Base-by-base conservation (phyloP, 129 eudicot genomes). In the Artemisia argyi region DNA sequence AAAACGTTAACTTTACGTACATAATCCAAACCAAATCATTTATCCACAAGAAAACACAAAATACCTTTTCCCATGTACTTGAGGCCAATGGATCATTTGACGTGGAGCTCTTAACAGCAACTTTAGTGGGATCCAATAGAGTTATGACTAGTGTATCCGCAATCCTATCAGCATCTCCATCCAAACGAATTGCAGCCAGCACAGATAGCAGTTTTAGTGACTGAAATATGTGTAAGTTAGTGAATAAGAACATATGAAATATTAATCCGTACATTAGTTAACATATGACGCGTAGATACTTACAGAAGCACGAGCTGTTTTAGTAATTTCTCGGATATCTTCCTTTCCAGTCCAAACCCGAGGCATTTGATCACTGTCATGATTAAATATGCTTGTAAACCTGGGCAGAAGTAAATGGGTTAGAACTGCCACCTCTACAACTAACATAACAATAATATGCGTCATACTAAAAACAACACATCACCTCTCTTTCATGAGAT, bases 311-410 rank as follows among this genome's bases (percentile, higher is more conserved):
- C 92, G 92, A 68, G 97, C 93, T 62, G 87, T 71, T 80, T 83
- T 88, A 56, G 90, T 86, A 32, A 91, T 91, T 80, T 90, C 85
- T 63, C 83, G 86, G 63, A 88, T 78, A 53, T 91, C 97, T 81
- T 91, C 97, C 79, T 91, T 91, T 49, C 96, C 97, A 42, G 84
- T 91, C 97, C 97, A 91, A 52, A 88, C 86, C 14, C 97, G 92
- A 35, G 95, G 97, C 96, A 88, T 88, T 47, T 90, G 88, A 69
- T 91, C 92, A 4, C 80, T 69, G 66, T 91, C 97, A 77, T 86
- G 90, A 60, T 90, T 91, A 60, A 91, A 88, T 73, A 88, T 70
- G 73, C 82, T 89, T 51, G 83, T 74, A 73, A 91, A 91, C 90
- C 97, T 91, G 82, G 11, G 47, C 11, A 47, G 7, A 11, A 52